Base-by-base conservation (phyloP, 2,329 filamentous ascomycete species). In the Annulohypoxylon truncatum region DNA sequence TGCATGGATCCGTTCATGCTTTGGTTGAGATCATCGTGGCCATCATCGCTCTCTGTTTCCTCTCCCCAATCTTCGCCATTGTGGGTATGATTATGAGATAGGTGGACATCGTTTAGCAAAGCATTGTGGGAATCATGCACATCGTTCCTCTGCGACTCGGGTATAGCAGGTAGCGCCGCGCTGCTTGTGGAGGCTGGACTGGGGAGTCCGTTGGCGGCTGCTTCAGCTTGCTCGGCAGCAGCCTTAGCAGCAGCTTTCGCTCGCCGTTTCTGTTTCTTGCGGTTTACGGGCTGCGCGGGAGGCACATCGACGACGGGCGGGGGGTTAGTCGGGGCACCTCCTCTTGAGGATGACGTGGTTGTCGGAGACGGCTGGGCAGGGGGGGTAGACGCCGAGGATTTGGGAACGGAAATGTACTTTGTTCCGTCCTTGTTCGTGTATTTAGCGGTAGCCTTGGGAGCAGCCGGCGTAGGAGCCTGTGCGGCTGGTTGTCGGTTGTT, bases 221-320 rank as follows among this genome's bases (percentile, higher is more conserved):
- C 78, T 4, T 81, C 81, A 42, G 83, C 76, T 68, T 82, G 80
- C 71, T 82, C 82, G 29, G 84, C 84, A 46, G 85, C 88, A 28
- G 87, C 87, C 76, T 90, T 88, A 66, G 90, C 90, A 29, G 92
- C 91, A 31, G 91, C 92, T 80, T 97, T 97, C 76, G 92, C 91
- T 71, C 94, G 88, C 72, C 94, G 89, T 84, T 97, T 97, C 79
- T 96, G 92, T 84, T 97, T 98, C 85, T 97, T 97, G 77, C 92
- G 89, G 81, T 97, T 97, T 54, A 94, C 90, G 7, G 84, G 76
- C 46, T 82, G 83, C 46, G 83, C 80, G 48, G 79, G 73, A 15
- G 72, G 63, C 64, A 63, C 66, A 63, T 76, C 72, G 71, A 63
- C 35, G 60, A 72, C 29, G 31, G 63, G 26, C 40, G 68, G 71